phyloP scores from a whole-genome alignment of 2,329 filamentous ascomycete species.

The Alternaria arbusti region DNA sequence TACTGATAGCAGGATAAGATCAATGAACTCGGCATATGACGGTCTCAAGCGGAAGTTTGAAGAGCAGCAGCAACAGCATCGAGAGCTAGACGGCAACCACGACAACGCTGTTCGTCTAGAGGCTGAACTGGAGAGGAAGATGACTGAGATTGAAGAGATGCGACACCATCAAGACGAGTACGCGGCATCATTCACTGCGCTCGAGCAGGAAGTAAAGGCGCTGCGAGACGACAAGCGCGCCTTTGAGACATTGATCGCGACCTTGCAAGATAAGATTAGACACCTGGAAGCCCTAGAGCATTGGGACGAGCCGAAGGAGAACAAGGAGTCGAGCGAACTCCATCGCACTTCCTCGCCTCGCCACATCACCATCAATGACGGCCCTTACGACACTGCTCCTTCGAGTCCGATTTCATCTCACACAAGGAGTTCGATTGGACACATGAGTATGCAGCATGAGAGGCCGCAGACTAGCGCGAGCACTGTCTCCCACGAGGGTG shows the following conservation, averaged over 20 bases:
- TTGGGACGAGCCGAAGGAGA: slow-evolving; percentile 5
- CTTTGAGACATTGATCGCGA: slow-evolving; percentile 39
- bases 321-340: slow-evolving; percentile 13
- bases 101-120: slow-evolving; percentile 16
- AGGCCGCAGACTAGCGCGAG: slow-evolving; percentile 32
- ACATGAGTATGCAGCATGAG: slow-evolving; percentile 12
- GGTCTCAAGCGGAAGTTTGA: slow-evolving; percentile 26
- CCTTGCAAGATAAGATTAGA: slow-evolving; percentile 38
- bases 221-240: slow-evolving; percentile 40
- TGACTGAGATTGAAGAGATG: slow-evolving; percentile 36
- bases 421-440: slow-evolving; percentile 15
- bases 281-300: slow-evolving; percentile 35
- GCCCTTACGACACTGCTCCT: slow-evolving; percentile 12
- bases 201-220: slow-evolving; percentile 38
- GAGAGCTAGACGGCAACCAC: slow-evolving; percentile 12
- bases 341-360: slow-evolving; percentile 9
- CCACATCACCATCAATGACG: slow-evolving; percentile 17
- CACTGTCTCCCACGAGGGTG: slow-evolving; percentile 21
- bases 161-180: slow-evolving; percentile 33
- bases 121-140: slow-evolving; percentile 32
- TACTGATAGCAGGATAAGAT: slow-evolving; percentile 28
- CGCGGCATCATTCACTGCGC: slow-evolving; percentile 26
- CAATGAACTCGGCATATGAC: slow-evolving; percentile 30
- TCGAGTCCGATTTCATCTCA: slow-evolving; percentile 17
- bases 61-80: slow-evolving; percentile 18